Base-by-base conservation (phyloP, 2,329 filamentous ascomycete species). In the Neonectria sp. region DNA sequence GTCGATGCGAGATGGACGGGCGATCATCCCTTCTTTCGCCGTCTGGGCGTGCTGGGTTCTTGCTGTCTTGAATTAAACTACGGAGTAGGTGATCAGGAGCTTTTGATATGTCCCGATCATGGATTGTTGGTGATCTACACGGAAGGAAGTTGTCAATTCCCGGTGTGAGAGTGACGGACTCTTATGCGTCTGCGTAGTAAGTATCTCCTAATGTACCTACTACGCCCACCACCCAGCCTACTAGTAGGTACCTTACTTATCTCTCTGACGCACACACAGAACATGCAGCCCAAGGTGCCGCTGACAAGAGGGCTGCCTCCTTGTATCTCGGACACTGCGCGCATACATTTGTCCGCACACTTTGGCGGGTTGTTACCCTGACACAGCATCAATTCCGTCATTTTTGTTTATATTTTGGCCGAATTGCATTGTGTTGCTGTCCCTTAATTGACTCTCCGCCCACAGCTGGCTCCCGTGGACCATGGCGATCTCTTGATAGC, bases 1-100 rank as follows among this genome's bases (percentile, higher is more conserved):
- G 7, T 49, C 31, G 52, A 63, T 63, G 60, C 40, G 33, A 51
- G 60, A 63, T 63, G 60, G 37, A 40, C n/a, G 37, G 15, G 37
- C 60, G 53, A 56, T 49, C 56, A 24, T 27, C 43, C 49, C 33
- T 55, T 35, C 46, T n/a, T 58, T 48, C 9, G 31, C 46, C 31
- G n/a, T 17, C 43, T 51, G 48, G 48, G 35, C 35, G 35, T 15
- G 35, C 35, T 40, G 35, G 35, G 35, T 40, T 17, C 15, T n/a
- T 43, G 40, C 40, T n/a, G 40, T 43, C 40, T 43, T 45, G 35
- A 6, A 6, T 21, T 21, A 21, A 21, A 21, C 21, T 21, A 21
- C 21, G 21, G 21, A 21, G 21, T 21, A 21, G 21, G 21, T 21
- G 21, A 21, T 21, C 21, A 21, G 21, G 21, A 21, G 21, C 21